Evolutionary conservation across 768 basidiomycete genomes (phyloP), one percentile per base, ranked within the genome.

Genomic region (Trametes cingulata): DNA sequence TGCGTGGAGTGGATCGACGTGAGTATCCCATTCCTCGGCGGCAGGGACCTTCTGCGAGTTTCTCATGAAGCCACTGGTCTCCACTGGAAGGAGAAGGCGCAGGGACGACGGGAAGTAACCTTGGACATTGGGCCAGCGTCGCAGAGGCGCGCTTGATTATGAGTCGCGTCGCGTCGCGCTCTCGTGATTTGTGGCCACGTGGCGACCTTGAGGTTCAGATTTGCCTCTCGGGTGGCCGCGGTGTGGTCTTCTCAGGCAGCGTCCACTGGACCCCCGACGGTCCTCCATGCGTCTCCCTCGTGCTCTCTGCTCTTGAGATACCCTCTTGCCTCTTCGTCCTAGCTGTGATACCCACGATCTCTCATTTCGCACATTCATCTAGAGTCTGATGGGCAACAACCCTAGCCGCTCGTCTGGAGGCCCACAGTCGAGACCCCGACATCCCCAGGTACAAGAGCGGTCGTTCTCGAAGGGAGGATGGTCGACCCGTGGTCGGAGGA

Each of bases 311-410:
- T 40, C 29, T n/a, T 41, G 25, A n/a, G 52, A 48, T 53, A 53
- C 52, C 52, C 58, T 33, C 37, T n/a, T 52, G 25, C 51, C 51
- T 14, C 33, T 49, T 39, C 45, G 19, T 17, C 12, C n/a, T 7
- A 12, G 22, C 20, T 13, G 13, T 22, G 35, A 51, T 37, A 39
- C 36, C 50, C 46, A 15, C 15, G 40, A 42, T 22, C 25, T 50
- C 52, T 48, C 58, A 54, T 49, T 37, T 43, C 52, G 9, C 39
- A 27, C 9, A 15, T 15, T 37, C 36, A 17, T 8, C 19, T 20
- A 56, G 52, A 54, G 51, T 24, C 61, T 58, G 29, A 63, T 63
- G 61, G 61, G 61, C 29, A 63, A 63, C 37, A 53, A 58, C 47
- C 35, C 47, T n/a, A 63, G 61, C 48, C 57, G 61, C 39, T 37